Conservation (phyloP, 2,329 filamentous ascomycete genomes). For the Exophiala sp. region DNA sequence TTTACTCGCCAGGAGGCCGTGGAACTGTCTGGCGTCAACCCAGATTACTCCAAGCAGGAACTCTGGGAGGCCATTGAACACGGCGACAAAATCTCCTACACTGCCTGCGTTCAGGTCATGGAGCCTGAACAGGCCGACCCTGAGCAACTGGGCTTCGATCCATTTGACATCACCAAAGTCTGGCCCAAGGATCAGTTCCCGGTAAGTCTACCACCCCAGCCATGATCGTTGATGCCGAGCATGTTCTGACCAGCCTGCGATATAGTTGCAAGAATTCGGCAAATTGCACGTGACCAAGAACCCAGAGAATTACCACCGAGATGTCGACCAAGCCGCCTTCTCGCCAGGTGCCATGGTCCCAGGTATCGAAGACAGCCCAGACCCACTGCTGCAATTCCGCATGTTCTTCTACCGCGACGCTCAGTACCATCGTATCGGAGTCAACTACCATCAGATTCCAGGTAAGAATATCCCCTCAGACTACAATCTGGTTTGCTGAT, state of each 20-base stretch:
- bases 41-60: constrained; percentile 50
- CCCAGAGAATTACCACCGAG: constrained; percentile 51
- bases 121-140: constrained; percentile 45
- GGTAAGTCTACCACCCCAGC: constrained; percentile 31
- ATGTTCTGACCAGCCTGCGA: background rate
- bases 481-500: background rate
- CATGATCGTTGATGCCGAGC: too few relatives aligned
- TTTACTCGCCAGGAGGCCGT: constrained; percentile 47
- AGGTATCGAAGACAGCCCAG: constrained; percentile 49
- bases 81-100: constrained; percentile 44
- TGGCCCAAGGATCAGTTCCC: constrained; percentile 51
- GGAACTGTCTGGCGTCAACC: constrained; percentile 47
- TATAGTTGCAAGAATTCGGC: constrained; percentile 47
- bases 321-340: constrained; percentile 53
- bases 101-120: constrained; percentile 47
- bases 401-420: constrained; percentile 52
- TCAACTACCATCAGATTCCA: constrained; percentile 48
- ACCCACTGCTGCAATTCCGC: constrained; percentile 49
- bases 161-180: constrained; percentile 54
- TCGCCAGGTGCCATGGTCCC: constrained; percentile 51
- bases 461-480: constrained; percentile 4
- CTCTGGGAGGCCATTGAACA: constrained; percentile 45
- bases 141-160: constrained; percentile 50
- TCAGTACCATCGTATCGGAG: constrained; percentile 51
- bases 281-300: constrained; percentile 53